Base-by-base conservation (phyloP, 2,329 filamentous ascomycete species). In the Colletotrichum euphorbiae region DNA sequence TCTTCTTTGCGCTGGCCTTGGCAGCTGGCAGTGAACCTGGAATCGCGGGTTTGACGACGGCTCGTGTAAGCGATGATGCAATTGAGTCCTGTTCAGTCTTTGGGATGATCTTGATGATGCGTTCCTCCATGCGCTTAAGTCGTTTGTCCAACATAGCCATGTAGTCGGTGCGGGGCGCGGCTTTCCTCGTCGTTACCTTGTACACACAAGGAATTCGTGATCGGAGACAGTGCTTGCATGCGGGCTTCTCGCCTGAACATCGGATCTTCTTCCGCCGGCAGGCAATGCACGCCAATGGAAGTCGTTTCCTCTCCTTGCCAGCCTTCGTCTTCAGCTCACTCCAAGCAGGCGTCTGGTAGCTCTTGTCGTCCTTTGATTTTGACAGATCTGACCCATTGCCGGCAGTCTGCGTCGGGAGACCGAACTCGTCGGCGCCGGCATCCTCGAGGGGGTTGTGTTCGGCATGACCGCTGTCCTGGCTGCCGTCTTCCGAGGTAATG, bases 111-210 rank as follows among this genome's bases (percentile, higher is more conserved):
- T 97, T 97, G 81, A 98, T 97, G 70, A 98, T 96, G 64, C 95
- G 91, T 75, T 98, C 95, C 79, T 99, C 96, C 96, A 98, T 98
- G 65, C 95, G 87, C 83, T 97, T 98, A 72, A 98, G 80, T 60
- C 96, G 88, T 80, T 97, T 98, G 80, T 98, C 96, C 74, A 98
- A 82, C 94, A 98, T 98, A 46, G 94, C 94, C 96, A 98, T 98
- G 79, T 98, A 98, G 79, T 98, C 96, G 17, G 96, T 98, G 59
- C 96, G 87, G 3, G 96, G 96, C 3, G 94, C 94, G 1, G 95
- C 94, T 79, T 98, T 98, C 69, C 96, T 87, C 4, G 94, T 94
- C 0, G 94, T 98, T 68, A 97, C 93, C 76, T 98, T 98, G 85
- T 98, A 99, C 4, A 98, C 94, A 77, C 96, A 99, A 2, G 95